Evolutionary conservation across 768 basidiomycete genomes (phyloP), one percentile per base, ranked within the genome.

Genomic region (Fomitopsis pulvina): DNA sequence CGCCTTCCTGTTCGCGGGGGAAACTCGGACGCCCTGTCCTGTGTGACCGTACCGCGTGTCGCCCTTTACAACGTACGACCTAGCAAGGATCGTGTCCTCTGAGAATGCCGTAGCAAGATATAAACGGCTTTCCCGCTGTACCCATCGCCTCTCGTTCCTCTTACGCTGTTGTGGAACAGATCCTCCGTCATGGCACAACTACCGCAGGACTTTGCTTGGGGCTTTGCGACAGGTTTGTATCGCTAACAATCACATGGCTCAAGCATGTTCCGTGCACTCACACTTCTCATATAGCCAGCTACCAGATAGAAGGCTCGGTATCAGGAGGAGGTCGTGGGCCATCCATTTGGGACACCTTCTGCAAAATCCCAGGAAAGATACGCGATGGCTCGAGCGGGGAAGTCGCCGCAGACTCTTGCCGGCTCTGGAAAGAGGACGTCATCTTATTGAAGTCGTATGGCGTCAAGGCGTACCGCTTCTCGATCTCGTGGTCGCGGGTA

Each of bases 171-270:
- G 16, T 22, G 20, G 6, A 21, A 16, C 25, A 29, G 20, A 28
- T n/a, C n/a, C n/a, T n/a, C 43, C 9, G 41, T 16, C 38, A 48
- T 48, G 47, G 47, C 38, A 27, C 34, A 55, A 30, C 67, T 85
- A 20, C 76, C 81, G 12, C 70, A 70, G 45, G 76, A 79, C 56
- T 83, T 85, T 60, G 66, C 83, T 28, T 85, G 82, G 79, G 81
- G 82, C 26, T 83, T 82, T 56, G 82, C 83, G 3, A 85, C 84
- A 21, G 81, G 83, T 79, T 53, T 52, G 75, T 61, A 7, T n/a
- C 8, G 25, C 16, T 18, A 26, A 44, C 25, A 6, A 44, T 27
- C n/a, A n/a, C n/a, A n/a, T n/a, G n/a, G n/a, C n/a, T 9, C 5
- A 22, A 41, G 20, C 22, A 5, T 34, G 11, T 30, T 37, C 14